These are phyloP conservation scores for Cytospora leucostoma DNA, from an alignment of 2,329 filamentous ascomycete species.

Conservation along the genomic window DNA sequence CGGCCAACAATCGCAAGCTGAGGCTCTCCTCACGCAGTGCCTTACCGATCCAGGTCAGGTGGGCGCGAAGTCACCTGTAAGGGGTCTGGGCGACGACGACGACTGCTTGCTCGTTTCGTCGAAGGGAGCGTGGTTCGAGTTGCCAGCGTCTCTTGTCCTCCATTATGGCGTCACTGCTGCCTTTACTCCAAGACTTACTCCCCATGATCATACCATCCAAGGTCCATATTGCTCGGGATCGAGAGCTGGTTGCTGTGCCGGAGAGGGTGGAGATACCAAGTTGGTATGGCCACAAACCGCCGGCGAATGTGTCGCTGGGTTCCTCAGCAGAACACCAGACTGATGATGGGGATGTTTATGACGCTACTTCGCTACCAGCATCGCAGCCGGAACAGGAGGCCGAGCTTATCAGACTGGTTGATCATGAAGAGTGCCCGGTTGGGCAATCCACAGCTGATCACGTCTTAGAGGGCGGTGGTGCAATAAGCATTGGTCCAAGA, in stretches of 20 bases:
- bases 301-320: slow-evolving; percentile 35
- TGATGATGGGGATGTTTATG: slow-evolving; percentile 2
- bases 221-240: slow-evolving; percentile 57
- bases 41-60: too few species aligned
- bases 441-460: not conserved
- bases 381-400: slow-evolving; percentile 41
- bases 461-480: not conserved
- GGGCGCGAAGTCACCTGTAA: too few species aligned
- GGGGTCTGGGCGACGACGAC: too few species aligned
- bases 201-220: slow-evolving; percentile 60
- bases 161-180: slow-evolving; percentile 54
- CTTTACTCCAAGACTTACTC: slow-evolving; percentile 58
- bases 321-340: not conserved
- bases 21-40: too few species aligned
- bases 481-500: not conserved
- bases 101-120: too few species aligned
- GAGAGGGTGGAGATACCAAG: slow-evolving; percentile 18
- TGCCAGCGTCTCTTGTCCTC: not conserved
- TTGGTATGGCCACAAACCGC: slow-evolving; percentile 10
- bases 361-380: slow-evolving; percentile 2
- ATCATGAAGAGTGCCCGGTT: slow-evolving; percentile 16
- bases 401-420: slow-evolving; percentile 27
- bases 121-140: too few species aligned
- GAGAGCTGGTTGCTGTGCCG: slow-evolving; percentile 9
- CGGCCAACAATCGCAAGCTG: too few species aligned